Evolutionary conservation across 352 stramenopile species (phyloP).

Genomic region (Plasmopara viticola): DNA sequence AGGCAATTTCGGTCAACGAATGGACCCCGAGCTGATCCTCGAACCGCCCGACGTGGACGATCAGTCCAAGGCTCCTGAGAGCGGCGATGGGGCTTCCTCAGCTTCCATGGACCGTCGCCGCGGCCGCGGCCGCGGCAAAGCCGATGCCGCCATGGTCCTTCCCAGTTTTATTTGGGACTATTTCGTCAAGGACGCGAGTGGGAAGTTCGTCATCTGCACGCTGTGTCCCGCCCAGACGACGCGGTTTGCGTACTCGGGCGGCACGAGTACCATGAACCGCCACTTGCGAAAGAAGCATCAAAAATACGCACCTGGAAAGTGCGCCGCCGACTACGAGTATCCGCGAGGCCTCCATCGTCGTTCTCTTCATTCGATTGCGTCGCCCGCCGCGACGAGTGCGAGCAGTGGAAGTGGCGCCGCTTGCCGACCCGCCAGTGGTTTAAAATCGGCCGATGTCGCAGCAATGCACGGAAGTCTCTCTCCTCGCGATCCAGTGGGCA

Average conservation of each 20-base stretch:
- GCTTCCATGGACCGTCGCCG: slow-evolving; percentile 9
- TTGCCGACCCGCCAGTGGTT: not conserved
- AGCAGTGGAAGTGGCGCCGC: not conserved
- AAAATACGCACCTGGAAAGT: slow-evolving; percentile 72
- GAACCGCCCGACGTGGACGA: slow-evolving; percentile 15
- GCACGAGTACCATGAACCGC: slow-evolving; percentile 81
- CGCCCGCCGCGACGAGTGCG: not conserved
- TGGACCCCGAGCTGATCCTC: slow-evolving; percentile 14
- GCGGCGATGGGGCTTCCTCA: not conserved
- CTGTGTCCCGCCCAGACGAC: slow-evolving; percentile 59
- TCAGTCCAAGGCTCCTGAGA: slow-evolving; percentile 3
- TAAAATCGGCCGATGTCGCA: slow-evolving; percentile 21
- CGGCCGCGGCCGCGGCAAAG: slow-evolving; percentile 34
- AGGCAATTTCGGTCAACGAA: slow-evolving; percentile 18
- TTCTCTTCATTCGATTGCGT: slow-evolving; percentile 11
- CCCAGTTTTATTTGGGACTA: slow-evolving; percentile 84
- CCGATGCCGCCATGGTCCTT: slow-evolving; percentile 55
- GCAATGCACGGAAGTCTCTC: slow-evolving; percentile 33
- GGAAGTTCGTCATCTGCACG: slow-evolving; percentile 77
- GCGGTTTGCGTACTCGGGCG: slow-evolving; percentile 76
- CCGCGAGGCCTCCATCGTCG: slow-evolving; percentile 17
- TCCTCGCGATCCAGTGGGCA: slow-evolving; percentile 29
- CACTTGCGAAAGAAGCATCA: slow-evolving; percentile 78
- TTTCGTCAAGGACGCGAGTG: slow-evolving; percentile 68
- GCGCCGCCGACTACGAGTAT: slow-evolving; percentile 64